phyloP scores from a whole-genome alignment of 768 basidiomycete species.

The Lentinula sp. region DNA sequence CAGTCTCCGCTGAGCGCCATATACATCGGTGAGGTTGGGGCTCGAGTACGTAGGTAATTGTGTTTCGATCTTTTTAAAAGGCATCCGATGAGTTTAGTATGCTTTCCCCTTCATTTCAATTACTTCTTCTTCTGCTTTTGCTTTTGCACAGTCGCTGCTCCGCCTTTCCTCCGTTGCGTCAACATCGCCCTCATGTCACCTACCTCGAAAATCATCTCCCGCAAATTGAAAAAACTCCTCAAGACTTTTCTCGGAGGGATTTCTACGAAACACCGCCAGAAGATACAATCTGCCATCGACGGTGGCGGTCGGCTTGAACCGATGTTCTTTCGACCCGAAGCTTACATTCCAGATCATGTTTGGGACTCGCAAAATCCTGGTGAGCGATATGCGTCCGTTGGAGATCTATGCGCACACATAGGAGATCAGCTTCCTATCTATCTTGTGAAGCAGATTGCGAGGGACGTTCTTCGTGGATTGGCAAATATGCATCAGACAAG shows the following conservation, averaged over 20 bases:
- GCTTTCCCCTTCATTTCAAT: neutral
- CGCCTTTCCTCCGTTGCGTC: neutral
- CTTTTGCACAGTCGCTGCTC: neutral
- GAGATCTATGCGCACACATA: conserved; percentile 16
- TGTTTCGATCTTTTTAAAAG: neutral
- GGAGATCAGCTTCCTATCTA: conserved; percentile 18
- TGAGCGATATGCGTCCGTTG: conserved; percentile 15
- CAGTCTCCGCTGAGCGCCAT: neutral
- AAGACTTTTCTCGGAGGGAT: neutral
- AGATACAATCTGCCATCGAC: neutral
- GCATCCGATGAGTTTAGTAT: neutral
- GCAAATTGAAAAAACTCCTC: neutral
- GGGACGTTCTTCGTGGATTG: conserved; percentile 19
- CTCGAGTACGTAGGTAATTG: neutral
- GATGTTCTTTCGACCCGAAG: neutral
- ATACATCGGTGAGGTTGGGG: neutral
- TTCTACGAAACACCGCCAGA: neutral
- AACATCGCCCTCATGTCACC: neutral
- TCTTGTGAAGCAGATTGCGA: conserved; percentile 20
- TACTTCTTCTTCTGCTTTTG: neutral
- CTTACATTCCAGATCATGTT: neutral
- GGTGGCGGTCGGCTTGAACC: neutral
- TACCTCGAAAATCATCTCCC: neutral
- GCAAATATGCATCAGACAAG: conserved; percentile 10
- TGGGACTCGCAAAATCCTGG: conserved; percentile 13